Conservation (phyloP, 2,329 filamentous ascomycete species). For the Penicillium decumbens region DNA sequence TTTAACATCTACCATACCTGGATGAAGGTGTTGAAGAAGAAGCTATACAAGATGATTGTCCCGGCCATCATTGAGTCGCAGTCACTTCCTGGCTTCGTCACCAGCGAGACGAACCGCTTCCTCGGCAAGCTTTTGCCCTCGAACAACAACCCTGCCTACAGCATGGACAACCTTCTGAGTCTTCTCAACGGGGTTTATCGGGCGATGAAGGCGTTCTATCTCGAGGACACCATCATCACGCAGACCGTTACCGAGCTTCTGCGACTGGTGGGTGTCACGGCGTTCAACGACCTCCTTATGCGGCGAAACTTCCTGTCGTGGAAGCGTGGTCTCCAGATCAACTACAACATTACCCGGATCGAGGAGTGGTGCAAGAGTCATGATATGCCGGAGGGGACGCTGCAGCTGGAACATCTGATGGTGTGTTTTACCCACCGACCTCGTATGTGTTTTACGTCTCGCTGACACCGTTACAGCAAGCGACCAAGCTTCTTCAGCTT, state of each 20-base stretch:
- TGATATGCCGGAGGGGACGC: conserved; percentile 96
- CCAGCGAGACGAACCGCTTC: conserved; percentile 97
- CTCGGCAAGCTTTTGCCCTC: conserved; percentile 91
- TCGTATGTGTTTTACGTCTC: neutral
- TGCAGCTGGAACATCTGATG: conserved; percentile 98
- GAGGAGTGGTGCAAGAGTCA: conserved; percentile 99
- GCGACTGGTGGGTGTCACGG: conserved; percentile 88
- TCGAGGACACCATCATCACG: conserved; percentile 92
- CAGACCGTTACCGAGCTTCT: conserved; percentile 94
- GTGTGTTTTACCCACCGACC: conserved; percentile 45
- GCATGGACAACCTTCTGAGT: conserved; percentile 97
- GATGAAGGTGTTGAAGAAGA: conserved; percentile 99
- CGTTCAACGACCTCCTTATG: conserved; percentile 98
- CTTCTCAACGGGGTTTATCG: conserved; percentile 96
- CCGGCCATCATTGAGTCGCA: conserved; percentile 98
- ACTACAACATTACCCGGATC: conserved; percentile 99
- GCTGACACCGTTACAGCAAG: conserved; percentile 59
- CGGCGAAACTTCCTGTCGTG: conserved; percentile 96
- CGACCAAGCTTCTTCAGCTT: conserved; percentile 92
- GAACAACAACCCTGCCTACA: conserved; percentile 89
- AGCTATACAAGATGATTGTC: conserved; percentile 99
- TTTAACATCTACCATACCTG: conserved; percentile 99
- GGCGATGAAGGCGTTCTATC: conserved; percentile 97
- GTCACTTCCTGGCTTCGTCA: conserved; percentile 95
- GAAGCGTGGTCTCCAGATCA: conserved; percentile 98